Evolutionary conservation across 1,284 basidiomycete genomes (phyloP), one percentile per base, ranked within the genome.

Genomic region (Somion occarium): DNA sequence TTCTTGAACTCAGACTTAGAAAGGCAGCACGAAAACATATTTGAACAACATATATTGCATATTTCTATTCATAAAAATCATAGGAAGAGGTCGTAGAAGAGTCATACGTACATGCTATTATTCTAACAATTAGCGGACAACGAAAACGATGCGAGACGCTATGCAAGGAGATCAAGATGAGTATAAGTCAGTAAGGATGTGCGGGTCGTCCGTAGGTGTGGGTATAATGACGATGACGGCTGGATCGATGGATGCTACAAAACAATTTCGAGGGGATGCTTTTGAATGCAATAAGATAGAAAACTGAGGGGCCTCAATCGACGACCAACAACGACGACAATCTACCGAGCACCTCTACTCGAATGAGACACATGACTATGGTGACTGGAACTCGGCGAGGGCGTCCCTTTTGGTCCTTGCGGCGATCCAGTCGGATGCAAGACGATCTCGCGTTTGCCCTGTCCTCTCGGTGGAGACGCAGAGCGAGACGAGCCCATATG

Each of bases 311-410:
- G 20, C n/a, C n/a, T n/a, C n/a, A n/a, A n/a, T 11, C 9, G 11
- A 9, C 12, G 20, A 43, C 11, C 11, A 43, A 12, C 41, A 20
- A 12, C 11, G 20, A 9, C 11, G 11, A 43, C 19, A 43, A 45
- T n/a, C 12, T 22, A 26, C 7, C 44, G 24, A 9, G 20, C 12
- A 23, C 19, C 12, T 18, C 12, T 45, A 45, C 19, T n/a, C 44
- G 44, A 13, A 12, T 23, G 22, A 7, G 30, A 34, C 30, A 34
- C n/a, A 25, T 47, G 45, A 38, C 45, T 47, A 13, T 25, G 19
- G 20, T 47, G 45, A 19, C 45, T 47, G 18, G 26, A 34, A 11
- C 19, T 25, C 45, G 45, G 45, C 18, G 45, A 47, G 5, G 45
- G 45, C 5, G 45, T 47, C 15, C 45, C 30, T 26, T 45, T 45